phyloP scores from a whole-genome alignment of 257 asterid species.

The Cinchona pubescens region DNA sequence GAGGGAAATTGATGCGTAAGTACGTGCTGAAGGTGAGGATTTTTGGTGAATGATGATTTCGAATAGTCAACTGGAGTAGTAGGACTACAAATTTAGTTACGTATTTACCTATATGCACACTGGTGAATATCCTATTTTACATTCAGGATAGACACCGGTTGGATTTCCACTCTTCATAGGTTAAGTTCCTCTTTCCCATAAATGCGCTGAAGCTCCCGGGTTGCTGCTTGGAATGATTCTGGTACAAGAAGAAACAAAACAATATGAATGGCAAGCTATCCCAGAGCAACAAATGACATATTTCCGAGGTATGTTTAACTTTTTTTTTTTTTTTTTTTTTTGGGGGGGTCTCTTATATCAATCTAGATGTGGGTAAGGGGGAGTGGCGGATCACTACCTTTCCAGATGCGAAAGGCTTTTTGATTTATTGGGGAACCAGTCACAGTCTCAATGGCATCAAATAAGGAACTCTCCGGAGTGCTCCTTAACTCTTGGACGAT shows the following conservation, averaged over 20 bases:
- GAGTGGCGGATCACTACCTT: conserved; percentile 48
- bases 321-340: too few relatives aligned
- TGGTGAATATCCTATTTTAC: conserved; percentile 17
- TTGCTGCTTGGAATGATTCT: conserved; percentile 96
- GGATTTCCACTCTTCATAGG: conserved; percentile 31
- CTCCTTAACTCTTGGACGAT: conserved; percentile 88
- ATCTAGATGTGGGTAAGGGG: neutral
- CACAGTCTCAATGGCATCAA: conserved; percentile 72
- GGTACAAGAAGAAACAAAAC: conserved; percentile 21
- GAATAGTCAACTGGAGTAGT: too few relatives aligned
- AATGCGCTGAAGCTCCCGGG: conserved; percentile 88
- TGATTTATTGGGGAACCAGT: conserved; percentile 94
- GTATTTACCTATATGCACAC: conserved; percentile 28
- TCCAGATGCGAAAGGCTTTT: conserved; percentile 90
- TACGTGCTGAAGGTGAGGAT: too few relatives aligned
- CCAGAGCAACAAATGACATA: neutral
- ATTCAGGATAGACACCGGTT: conserved; percentile 3
- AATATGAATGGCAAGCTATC: neutral
- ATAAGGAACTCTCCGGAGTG: conserved; percentile 69
- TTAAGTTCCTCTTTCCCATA: conserved; percentile 86
- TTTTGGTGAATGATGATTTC: too few relatives aligned
- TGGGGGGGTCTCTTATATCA: too few relatives aligned
- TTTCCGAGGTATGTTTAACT: neutral
- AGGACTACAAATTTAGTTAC: too few relatives aligned
- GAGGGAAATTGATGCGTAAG: too few relatives aligned